Base-by-base conservation (phyloP, 768 basidiomycete species). In the Neoboletus magnificus region DNA sequence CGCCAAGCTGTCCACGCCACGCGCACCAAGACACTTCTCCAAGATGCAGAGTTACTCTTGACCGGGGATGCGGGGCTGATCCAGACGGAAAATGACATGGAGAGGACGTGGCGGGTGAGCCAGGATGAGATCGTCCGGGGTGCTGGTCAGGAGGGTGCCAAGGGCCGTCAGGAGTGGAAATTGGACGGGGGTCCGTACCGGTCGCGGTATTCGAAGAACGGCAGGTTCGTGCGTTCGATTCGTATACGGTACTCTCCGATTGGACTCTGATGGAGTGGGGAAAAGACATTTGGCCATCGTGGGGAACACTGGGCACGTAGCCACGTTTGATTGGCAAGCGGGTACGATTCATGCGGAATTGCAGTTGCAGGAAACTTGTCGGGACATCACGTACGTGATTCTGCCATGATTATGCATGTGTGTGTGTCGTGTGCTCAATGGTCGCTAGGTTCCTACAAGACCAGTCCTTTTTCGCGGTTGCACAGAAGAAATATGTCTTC, bases 401-500 rank as follows among this genome's bases (percentile, higher is more conserved):
- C 22, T 9, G 40, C 10, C 11, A 23, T 16, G 35, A 27, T 22
- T 3, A 2, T 23, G 1, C 11, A 20, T 18, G 47, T 5, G 2
- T 22, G 1, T 13, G 25, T 18, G 48, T 5, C 5, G 30, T 16
- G 23, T 41, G 16, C 43, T 48, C n/a, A 53, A 9, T 49, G 15
- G 23, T 25, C 16, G 37, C 32, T 51, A 94, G 90, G 18, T 98
- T 93, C 66, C 74, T 99, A 8, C 95, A 98, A 66, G 91, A 96
- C 60, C 91, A 97, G 49, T 87, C 90, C 0, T 91, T 87, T 71
- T 93, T 89, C 65, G 96, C 96, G 2, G 94, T 97, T 10, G 96
- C 96, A 0, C 96, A 99, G 73, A 91, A 92, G 72, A 90, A 93
- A 78, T 91, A 96, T 67, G 91, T 89, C 18, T 99, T 91, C 72